These are phyloP conservation scores for Fusarium odoratissimum DNA, from an alignment of 2,329 filamentous ascomycete genomes.

Conservation along the genomic window DNA sequence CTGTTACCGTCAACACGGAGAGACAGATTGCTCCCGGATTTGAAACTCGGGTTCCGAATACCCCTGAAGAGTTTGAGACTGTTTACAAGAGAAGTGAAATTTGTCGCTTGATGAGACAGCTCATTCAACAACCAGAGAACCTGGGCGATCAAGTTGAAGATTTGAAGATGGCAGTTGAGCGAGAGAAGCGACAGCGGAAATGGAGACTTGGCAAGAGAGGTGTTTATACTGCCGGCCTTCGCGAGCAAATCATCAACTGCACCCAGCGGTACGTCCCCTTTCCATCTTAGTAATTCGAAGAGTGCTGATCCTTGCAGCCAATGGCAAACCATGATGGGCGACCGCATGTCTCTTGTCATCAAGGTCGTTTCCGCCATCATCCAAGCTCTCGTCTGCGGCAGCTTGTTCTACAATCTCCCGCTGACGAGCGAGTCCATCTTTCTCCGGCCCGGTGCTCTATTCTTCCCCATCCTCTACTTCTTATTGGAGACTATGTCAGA, in stretches of 20 bases:
- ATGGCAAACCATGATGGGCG: background rate
- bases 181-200: too few relatives aligned
- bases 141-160: background rate
- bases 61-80: background rate
- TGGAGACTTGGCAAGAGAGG: too few relatives aligned
- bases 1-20: background rate
- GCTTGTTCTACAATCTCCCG: slow-evolving; percentile 28
- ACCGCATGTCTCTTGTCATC: background rate
- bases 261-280: too few relatives aligned
- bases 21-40: background rate
- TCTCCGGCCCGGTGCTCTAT: slow-evolving; percentile 6
- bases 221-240: too few relatives aligned
- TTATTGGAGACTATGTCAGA: slow-evolving; percentile 32
- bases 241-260: too few relatives aligned
- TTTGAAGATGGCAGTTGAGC: background rate
- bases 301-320: background rate
- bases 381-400: slow-evolving; percentile 12
- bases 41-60: background rate
- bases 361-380: background rate
- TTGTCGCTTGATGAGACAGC: background rate
- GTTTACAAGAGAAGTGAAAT: background rate
- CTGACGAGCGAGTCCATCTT: slow-evolving; percentile 9
- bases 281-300: too few relatives aligned
- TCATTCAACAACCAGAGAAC: background rate
- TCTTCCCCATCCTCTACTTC: slow-evolving; percentile 21